Base-by-base conservation (phyloP, 148 eudicot species). In the Silene latifolia region DNA sequence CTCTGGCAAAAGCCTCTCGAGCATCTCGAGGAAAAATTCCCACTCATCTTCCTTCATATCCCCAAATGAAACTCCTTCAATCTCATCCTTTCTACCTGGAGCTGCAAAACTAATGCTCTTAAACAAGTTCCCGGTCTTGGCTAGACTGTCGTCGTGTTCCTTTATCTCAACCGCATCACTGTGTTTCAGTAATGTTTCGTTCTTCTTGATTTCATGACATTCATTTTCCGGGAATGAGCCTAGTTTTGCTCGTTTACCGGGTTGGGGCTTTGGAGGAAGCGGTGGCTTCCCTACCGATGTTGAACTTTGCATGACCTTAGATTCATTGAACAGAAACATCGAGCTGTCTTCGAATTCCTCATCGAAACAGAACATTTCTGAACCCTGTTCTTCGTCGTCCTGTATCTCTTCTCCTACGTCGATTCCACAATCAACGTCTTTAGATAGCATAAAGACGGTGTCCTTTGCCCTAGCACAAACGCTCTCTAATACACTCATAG, bases 21-120 rank as follows among this genome's bases (percentile, higher is more conserved):
- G 86, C 82, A 68, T 67, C 66, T 84, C 92, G 64, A 95, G 82
- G 83, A 92, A 95, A 44, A 79, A 47, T 46, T 81, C 78, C 96
- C 98, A 95, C 67, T 85, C 88, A 6, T 77, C 83, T 67, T 88
- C 83, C 27, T 85, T 76, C 82, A 95, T 76, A 46, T 87, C 89
- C 35, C 83, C 90, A 8, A 95, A 85, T 4, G 85, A 85, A 35
- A 88, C 82, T 17, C 83, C 87, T 76, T 74, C 87, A 4, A 77
- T 80, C 53, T 91, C 93, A 21, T 76, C 72, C 64, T 78, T 81
- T n/a, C 81, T 72, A 1, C 85, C 83, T 10, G 84, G 81, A 10
- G 69, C 86, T 7, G 90, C 78, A 47, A 82, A 90, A 72, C 89
- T 90, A 63, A 76, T n/a, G 78, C 93, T 88, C 77, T 83, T 85